Percentiles rank a stretch among this genome's conserved stretches.
These are phyloP conservation scores for Xylaria multiplex DNA, from an alignment of 2,329 filamentous ascomycete species.

Conservation along the genomic window DNA sequence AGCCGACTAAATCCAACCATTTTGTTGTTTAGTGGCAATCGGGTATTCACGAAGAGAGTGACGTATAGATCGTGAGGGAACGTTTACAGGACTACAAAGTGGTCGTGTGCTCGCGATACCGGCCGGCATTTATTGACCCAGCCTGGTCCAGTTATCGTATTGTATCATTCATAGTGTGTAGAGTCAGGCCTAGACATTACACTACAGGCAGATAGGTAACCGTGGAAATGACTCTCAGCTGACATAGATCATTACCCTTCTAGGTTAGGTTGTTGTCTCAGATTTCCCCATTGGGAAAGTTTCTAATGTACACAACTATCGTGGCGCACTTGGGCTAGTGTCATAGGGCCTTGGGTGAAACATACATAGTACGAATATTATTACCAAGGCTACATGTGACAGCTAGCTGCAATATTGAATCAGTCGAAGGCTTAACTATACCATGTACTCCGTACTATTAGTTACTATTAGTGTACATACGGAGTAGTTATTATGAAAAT, in stretches of 20 bases:
- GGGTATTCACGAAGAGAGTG: neutral
- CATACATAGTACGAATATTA: no score
- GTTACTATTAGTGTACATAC: no score
- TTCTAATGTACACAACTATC: neutral
- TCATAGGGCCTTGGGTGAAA: neutral
- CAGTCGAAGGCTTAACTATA: no score
- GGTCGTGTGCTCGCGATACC: slow-evolving; percentile 26
- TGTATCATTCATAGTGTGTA: neutral
- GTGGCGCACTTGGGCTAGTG: slow-evolving; percentile 6
- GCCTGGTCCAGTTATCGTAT: neutral
- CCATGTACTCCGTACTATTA: no score
- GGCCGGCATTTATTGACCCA: slow-evolving; percentile 20
- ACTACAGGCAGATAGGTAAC: neutral
- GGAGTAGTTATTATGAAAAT: no score
- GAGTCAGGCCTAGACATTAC: neutral
- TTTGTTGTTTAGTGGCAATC: slow-evolving; percentile 10
- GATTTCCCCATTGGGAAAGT: slow-evolving; percentile 19
- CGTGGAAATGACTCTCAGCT: slow-evolving; percentile 14
- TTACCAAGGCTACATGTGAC: no score
- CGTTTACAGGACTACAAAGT: neutral
- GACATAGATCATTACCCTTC: slow-evolving; percentile 22
- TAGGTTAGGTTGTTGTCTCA: slow-evolving; percentile 15
- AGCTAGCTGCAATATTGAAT: no score
- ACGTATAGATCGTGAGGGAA: neutral
- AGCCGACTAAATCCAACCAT: slow-evolving; percentile 36